These are phyloP conservation scores for Microcos paniculata DNA, from an alignment of 345 rosid species.

Conservation along the genomic window DNA sequence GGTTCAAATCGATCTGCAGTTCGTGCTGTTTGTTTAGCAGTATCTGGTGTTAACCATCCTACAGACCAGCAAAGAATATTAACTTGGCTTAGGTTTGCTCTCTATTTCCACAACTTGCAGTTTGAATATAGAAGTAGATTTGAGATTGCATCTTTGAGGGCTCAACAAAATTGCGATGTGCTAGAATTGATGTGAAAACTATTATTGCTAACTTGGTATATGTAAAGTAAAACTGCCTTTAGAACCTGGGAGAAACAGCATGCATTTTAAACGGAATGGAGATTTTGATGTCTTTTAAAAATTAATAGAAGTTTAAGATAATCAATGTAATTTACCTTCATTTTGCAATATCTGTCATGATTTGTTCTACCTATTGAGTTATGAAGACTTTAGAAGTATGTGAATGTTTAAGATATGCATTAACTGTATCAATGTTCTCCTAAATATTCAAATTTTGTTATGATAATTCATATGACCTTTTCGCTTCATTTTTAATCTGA, in stretches of 20 bases:
- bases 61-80: slow-evolving; percentile 75
- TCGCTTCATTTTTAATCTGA: background rate
- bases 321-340: background rate
- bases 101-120: background rate
- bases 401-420: background rate
- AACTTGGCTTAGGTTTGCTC: slow-evolving; percentile 78
- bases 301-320: background rate
- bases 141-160: background rate
- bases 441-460: background rate
- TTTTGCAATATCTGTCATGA: background rate
- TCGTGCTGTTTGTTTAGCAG: slow-evolving; percentile 84
- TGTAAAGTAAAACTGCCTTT: background rate
- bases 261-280: background rate
- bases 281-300: background rate
- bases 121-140: background rate
- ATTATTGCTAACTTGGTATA: background rate
- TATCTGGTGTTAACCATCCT: slow-evolving; percentile 94
- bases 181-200: background rate
- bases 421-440: background rate
- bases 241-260: background rate
- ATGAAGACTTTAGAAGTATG: background rate
- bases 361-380: background rate
- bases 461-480: background rate
- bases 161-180: background rate
- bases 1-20: slow-evolving; percentile 68